Evolutionary conservation across 495 filamentous ascomycete genomes (phyloP).

Genomic region (Friedmanniomyces simplex): DNA sequence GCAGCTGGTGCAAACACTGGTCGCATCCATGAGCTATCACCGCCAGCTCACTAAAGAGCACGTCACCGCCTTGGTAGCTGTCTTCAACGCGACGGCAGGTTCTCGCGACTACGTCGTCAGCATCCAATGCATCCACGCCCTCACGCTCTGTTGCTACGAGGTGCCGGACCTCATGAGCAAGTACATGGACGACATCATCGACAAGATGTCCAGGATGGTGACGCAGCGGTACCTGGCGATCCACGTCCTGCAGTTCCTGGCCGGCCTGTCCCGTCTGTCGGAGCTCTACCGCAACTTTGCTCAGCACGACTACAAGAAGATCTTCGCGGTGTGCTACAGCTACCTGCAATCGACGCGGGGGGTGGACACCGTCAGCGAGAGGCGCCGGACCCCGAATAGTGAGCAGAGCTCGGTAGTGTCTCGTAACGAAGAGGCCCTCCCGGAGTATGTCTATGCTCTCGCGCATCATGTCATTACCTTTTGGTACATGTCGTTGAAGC

Average conservation of each 20-base stretch:
- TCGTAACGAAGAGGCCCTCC: slow-evolving; percentile 47
- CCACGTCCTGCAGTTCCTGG: slow-evolving; percentile 88
- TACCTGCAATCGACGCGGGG: slow-evolving; percentile 68
- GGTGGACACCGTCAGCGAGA: slow-evolving; percentile 38
- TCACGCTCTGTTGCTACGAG: slow-evolving; percentile 90
- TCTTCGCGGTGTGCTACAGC: slow-evolving; percentile 89
- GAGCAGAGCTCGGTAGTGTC: slow-evolving; percentile 36
- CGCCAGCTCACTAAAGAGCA: slow-evolving; percentile 72
- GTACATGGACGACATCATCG: slow-evolving; percentile 67
- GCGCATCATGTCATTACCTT: slow-evolving; percentile 94
- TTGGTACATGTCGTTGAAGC: slow-evolving; percentile 84
- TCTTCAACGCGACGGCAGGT: slow-evolving; percentile 71
- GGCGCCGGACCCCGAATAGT: slow-evolving; percentile 27
- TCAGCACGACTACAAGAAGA: slow-evolving; percentile 77
- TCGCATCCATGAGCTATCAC: slow-evolving; percentile 79
- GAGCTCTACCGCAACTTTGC: slow-evolving; percentile 71
- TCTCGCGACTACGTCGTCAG: slow-evolving; percentile 70
- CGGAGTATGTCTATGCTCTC: slow-evolving; percentile 83
- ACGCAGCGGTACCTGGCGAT: slow-evolving; percentile 83
- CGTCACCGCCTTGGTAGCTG: slow-evolving; percentile 76
- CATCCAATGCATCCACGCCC: slow-evolving; percentile 84
- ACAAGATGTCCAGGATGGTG: slow-evolving; percentile 89
- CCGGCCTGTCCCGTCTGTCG: slow-evolving; percentile 72
- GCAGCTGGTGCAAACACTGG: slow-evolving; percentile 74
- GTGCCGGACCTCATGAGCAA: slow-evolving; percentile 74